Base-by-base conservation (phyloP, 1,284 basidiomycete species). In the Rhodofomes roseus region DNA sequence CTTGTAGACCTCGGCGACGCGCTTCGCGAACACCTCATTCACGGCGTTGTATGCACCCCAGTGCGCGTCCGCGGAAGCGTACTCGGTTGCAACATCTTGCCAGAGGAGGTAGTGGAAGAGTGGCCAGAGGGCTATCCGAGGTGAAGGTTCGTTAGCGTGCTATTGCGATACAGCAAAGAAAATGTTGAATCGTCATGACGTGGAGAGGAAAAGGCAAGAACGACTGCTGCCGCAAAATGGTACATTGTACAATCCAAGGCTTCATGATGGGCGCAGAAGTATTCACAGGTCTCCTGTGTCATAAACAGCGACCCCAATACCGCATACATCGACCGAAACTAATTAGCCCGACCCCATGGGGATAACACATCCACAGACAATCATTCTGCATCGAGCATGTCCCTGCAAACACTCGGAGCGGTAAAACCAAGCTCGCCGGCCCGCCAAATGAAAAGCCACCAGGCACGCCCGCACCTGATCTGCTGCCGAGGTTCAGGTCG, bases 61-160 rank as follows among this genome's bases (percentile, higher is more conserved):
- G 68, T 93, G 84, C 5, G 85, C 79, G 70, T 98, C 96, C n/a
- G 87, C 87, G 14, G 87, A 87, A 8, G 89, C 85, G 63, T 87
- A 87, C 70, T 92, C 90, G 31, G 86, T 87, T 1, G 89, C 87
- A 58, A 92, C 94, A 71, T 97, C 96, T 74, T 97, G 94, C 95
- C 95, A 98, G 58, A 98, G 88, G 60, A 99, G 84, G 73, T 99
- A 99, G 78, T 99, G 97, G 84, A 99, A 97, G 29, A 98, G 80
- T 0, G 96, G 97, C 96, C 96, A 99, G 55, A 99, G 86, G 39
- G 90, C 92, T 93, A 67, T 18, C 37, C 29, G 36, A 51, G n/a
- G 54, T 12, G 25, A 23, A 37, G 20, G 6, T 31, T 18, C 16
- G 39, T 60, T 48, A 60, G 44, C 41, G 37, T 29, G 12, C n/a